Evolutionary conservation across 106 monocot species (phyloP), one percentile per base, ranked within the genome.

Genomic region (Allium fistulosum): DNA sequence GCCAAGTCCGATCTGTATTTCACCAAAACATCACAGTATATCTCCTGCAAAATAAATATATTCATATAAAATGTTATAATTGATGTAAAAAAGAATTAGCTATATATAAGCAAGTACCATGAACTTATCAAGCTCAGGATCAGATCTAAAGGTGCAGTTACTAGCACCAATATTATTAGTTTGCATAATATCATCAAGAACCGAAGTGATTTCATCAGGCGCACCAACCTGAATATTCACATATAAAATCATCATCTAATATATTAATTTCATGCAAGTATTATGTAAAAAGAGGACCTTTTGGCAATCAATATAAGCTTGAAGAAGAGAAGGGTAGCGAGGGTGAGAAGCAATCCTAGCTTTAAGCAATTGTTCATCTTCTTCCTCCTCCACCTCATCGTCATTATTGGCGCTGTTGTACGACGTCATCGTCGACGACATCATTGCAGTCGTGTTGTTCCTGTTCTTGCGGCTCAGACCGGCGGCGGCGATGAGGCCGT

Each of bases 41-140:
- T 63, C 8, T 88, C 97, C 37, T 37, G 37, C 37, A 37, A 37
- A 37, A 37, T 37, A 37, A 37, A 37, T 4, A 37, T 4, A 37
- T 4, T 1, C 5, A 37, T 4, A 37, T 4, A 37, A 37, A 2
- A 5, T 37, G 2, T 37, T 37, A 37, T 37, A 37, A 37, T 37
- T 37, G 37, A 37, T 37, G 37, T 37, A 37, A 37, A 37, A 37
- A 5, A 1, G 37, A 37, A 37, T 37, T 37, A 37, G 5, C 37
- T 5, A 5, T 37, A 37, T 37, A 37, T 37, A 37, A 37, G 37
- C 37, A 2, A 37, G 37, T 37, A 37, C 37, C 97, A 99, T 99
- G 79, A 99, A 99, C 68, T 92, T 78, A 60, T 99, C 97, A 17
- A 99, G 90, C 76, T 99, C 97, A 12, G 92, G 97, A 77, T 99